Evolutionary conservation across 805 yeast genomes (phyloP), one percentile per base, ranked within the genome.

Genomic region (Yueomyces sp.): DNA sequence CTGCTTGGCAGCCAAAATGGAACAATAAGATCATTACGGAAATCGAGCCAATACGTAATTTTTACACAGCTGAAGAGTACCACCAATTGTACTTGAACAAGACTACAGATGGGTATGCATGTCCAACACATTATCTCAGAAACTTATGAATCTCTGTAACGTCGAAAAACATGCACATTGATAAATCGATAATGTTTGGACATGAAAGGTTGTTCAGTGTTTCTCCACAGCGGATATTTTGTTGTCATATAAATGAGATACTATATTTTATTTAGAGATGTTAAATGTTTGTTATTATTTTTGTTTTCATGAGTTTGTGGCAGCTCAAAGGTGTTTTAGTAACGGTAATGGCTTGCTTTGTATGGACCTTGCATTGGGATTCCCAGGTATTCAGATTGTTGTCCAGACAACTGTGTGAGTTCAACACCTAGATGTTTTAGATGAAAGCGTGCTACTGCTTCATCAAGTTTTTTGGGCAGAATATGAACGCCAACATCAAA

Each of bases 261-360:
- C 33, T 30, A 6, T 30, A 30, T 9, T 6, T 30, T 9, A 30
- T 30, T 30, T 30, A 6, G 9, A 30, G 33, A 30, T 6, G 33
- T 6, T 6, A 30, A 6, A 30, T 30, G 9, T 30, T 30, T 30
- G 6, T 30, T 30, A 6, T 30, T 19, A 19, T 19, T 19, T 19
- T 19, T 19, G 19, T 19, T 19, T 19, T 19, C 19, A 19, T 19
- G 2, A 19, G 19, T 19, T 19, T 19, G 19, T 19, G 19, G 19
- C 19, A 19, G 19, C 19, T 19, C 19, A 19, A 19, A 19, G 2
- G 19, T 9, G 38, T n/a, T 28, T 72, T 85, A 90, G 76, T 90
- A 90, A 76, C 96, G 85, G 94, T 90, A 90, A 75, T 81, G 85
- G 60, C 90, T 96, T 63, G 95, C 81, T 82, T 90, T 90, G 94